Base-by-base conservation (phyloP, 805 yeast genomes). In the Candida lessepsii region DNA sequence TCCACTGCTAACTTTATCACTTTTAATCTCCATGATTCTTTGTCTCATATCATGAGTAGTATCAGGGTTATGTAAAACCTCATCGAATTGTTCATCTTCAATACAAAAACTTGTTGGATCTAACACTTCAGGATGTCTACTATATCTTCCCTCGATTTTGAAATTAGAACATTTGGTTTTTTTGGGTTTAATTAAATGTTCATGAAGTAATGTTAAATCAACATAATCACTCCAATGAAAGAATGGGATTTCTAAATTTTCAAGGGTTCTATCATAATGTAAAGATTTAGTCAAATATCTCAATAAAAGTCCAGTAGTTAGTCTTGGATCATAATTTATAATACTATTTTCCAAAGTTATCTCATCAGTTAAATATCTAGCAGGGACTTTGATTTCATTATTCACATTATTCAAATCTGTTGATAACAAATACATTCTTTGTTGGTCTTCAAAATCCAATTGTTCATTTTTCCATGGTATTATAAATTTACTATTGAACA, bases 141-240 rank as follows among this genome's bases (percentile, higher is more conserved):
- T 33, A 8, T 19, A 33, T 3, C 50, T 45, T 7, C 52, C 42
- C 3, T 49, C 41, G 29, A 56, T 58, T 29, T 58, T 52, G 28
- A 34, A 28, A 4, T 31, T 29, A 2, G 40, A 20, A 42, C 68
- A 63, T 2, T 29, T 27, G 2, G 13, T 24, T 42, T 58, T 58
- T 1, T 46, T 35, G 1, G 45, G 42, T 9, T 24, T 24, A 6
- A 51, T 38, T 21, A 44, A 38, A 40, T 51, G 42, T 9, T 44
- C 34, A 32, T 60, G 45, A 9, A 63, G 41, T 7, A 24, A 9
- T 2, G 63, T 45, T 37, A 60, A 42, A 37, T 61, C 63, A 6
- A 42, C 42, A 45, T 53, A 62, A 45, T 63, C 69, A n/a, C 52
- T 49, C 67, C 67, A 63, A 44, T 62, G 64, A 41, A 63, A 63